Evolutionary conservation across 176 grass and related monocot species (phyloP), one percentile per base, ranked within the genome.

Genomic region (Cenchrus purpureus): DNA sequence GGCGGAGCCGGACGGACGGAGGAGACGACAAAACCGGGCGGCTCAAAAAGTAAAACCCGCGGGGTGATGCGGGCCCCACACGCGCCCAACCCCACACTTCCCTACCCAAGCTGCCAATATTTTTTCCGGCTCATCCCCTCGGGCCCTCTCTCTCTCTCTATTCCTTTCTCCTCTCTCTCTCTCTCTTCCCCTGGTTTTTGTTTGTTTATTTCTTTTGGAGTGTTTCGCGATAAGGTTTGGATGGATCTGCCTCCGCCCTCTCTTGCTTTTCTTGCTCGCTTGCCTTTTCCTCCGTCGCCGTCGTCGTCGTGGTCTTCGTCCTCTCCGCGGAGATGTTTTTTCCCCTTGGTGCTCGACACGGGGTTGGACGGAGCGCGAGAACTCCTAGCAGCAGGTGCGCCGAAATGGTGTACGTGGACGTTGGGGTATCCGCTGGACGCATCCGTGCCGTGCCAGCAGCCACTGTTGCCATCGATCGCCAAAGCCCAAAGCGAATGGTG

Each of bases 1-100:
- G 29, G 25, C 8, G 59, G 51, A 32, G 17, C 57, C 40, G 68
- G 80, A 68, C 76, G 83, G 90, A 92, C 80, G 81, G 79, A 86
- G 87, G 94, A 97, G 87, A 94, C 89, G 91, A 94, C 92, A 94
- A 97, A 92, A 85, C 80, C 79, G 89, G 87, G 71, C 91, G 87
- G 85, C 91, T 88, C 44, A 78, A 91, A 92, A 91, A 91, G 81
- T 89, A 92, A 94, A 93, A 83, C 91, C 83, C 69, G 75, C 49
- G 14, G 52, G 14, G 28, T 8, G 65, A 4, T 12, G 29, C 44
- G 88, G 89, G 86, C 0, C 91, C 94, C 85, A 64, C 74, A 0
- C 16, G 5, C 80, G 72, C 79, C 87, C 71, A 53, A 43, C 73
- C 37, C 65, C 71, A 58, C 78, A 17, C 54, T 81, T 76, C 51